phyloP scores from a whole-genome alignment of 2,329 filamentous ascomycete species.

The Endothia cerciana region DNA sequence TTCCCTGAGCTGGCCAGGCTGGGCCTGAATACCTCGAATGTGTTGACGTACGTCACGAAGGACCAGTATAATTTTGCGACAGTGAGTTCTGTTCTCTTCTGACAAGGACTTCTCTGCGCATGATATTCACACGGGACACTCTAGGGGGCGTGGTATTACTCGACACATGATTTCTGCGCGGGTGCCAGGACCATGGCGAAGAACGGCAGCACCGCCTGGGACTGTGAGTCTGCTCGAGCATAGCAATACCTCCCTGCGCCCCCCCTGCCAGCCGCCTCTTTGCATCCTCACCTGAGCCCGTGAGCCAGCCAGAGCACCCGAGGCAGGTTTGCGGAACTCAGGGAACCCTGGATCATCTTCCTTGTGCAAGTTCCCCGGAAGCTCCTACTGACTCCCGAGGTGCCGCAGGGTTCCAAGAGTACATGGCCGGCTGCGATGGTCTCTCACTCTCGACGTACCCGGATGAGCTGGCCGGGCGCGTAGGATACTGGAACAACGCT shows the following conservation, averaged over 20 bases:
- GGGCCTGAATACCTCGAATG: slow-evolving; percentile 38
- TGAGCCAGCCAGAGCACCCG: too few species aligned
- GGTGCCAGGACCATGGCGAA: slow-evolving; percentile 41
- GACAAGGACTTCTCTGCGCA: neutral
- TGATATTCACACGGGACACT: too few species aligned
- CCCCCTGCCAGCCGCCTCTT: neutral
- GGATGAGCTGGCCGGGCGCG: slow-evolving; percentile 35
- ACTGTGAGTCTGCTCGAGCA: neutral
- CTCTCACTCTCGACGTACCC: slow-evolving; percentile 32
- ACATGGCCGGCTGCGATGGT: slow-evolving; percentile 53
- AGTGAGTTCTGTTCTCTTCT: neutral
- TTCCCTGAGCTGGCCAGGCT: slow-evolving; percentile 43
- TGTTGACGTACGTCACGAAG: slow-evolving; percentile 49
- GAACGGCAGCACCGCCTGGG: slow-evolving; percentile 43
- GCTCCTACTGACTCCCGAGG: too few species aligned
- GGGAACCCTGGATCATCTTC: too few species aligned
- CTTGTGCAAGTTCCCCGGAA: too few species aligned
- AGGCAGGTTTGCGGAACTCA: too few species aligned
- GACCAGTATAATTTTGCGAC: slow-evolving; percentile 60
- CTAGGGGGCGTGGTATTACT: slow-evolving; percentile 53
- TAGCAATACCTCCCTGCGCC: neutral
- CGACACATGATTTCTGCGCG: slow-evolving; percentile 44
- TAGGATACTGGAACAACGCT: slow-evolving; percentile 48
- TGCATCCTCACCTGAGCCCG: too few species aligned
- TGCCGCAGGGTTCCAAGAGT: slow-evolving; percentile 40